Evolutionary conservation across 2,329 filamentous ascomycete genomes (phyloP), one percentile per base, ranked within the genome.

Genomic region (Macrophomina tecta): DNA sequence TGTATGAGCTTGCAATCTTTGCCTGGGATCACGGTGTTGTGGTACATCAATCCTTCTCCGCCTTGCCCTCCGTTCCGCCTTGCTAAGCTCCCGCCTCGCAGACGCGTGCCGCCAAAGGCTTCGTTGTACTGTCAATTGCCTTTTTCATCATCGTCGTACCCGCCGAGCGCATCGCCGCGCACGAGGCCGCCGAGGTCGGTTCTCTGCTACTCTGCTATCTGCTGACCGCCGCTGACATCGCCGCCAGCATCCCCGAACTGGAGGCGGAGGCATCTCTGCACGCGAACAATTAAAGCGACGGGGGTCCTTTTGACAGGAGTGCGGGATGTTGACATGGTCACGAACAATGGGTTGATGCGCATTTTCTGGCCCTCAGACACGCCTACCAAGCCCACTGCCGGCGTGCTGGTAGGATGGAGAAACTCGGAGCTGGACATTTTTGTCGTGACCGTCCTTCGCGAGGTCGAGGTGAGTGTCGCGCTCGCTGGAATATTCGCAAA

Each of bases 21-120:
- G 95, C 96, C 73, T 97, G 94, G 93, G 92, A 98, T 80, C 92
- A 98, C 92, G 93, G 94, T 78, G 95, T 99, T 75, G 91, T 98
- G 78, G 93, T 97, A 83, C 76, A 90, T 84, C 55, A 48, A 23
- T 28, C 64, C 34, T 28, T 2, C 23, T 42, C 40, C 16, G 23
- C 32, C 34, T 5, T 23, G 6, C 18, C 12, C 5, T 16, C n/a
- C 6, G 5, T 14, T 7, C 9, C 38, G 18, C 67, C 42, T 45
- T 52, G 55, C 49, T 65, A 16, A 56, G 30, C 42, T 65, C 38
- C 30, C 3, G 5, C 53, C 16, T n/a, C 28, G 32, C 74, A 97
- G 93, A 88, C 91, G 73, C 91, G 95, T 76, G 91, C 91, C 70
- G 88, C 92, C 62, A 94, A 95, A 80, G 95, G 91, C 65, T 95